Evolutionary conservation across 257 asterid genomes (phyloP).

Genomic region (Solanum bulbocastanum): DNA sequence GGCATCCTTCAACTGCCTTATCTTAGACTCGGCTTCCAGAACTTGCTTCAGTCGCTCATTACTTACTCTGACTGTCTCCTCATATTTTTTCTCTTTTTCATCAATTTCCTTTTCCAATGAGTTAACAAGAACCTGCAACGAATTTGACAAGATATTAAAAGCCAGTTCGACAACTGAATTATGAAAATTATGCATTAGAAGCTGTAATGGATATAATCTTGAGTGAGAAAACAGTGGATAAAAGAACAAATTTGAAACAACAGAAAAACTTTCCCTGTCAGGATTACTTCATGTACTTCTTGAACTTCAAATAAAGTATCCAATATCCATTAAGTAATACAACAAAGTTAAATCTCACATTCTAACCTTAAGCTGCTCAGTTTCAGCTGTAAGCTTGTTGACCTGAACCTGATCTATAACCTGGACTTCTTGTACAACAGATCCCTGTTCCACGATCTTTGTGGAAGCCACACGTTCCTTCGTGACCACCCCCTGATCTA

Average conservation of each 20-base stretch:
- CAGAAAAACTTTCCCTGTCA: neutral
- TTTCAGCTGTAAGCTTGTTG: constrained; percentile 53
- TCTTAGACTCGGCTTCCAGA: constrained; percentile 63
- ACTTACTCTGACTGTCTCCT: constrained; percentile 45
- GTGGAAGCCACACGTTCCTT: neutral
- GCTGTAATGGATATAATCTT: neutral
- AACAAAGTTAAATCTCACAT: neutral
- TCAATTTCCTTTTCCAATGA: constrained; percentile 60
- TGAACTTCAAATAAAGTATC: constrained; percentile 1
- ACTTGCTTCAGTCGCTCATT: constrained; percentile 61
- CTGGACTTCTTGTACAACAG: constrained; percentile 20
- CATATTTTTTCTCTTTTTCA: constrained; percentile 63
- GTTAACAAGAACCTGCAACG: constrained; percentile 42
- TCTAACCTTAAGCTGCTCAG: constrained; percentile 66
- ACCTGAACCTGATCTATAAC: constrained; percentile 45
- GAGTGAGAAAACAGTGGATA: neutral
- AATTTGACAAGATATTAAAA: neutral
- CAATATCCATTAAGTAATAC: neutral
- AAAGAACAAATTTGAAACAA: neutral
- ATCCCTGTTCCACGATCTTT: constrained; percentile 3
- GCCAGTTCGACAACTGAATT: neutral
- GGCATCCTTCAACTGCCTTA: constrained; percentile 53
- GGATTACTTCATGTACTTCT: neutral
- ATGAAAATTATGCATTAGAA: neutral
- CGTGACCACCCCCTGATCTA: neutral